Conservation (phyloP, 2,329 filamentous ascomycete species). For the Ceratocystis destructans region DNA sequence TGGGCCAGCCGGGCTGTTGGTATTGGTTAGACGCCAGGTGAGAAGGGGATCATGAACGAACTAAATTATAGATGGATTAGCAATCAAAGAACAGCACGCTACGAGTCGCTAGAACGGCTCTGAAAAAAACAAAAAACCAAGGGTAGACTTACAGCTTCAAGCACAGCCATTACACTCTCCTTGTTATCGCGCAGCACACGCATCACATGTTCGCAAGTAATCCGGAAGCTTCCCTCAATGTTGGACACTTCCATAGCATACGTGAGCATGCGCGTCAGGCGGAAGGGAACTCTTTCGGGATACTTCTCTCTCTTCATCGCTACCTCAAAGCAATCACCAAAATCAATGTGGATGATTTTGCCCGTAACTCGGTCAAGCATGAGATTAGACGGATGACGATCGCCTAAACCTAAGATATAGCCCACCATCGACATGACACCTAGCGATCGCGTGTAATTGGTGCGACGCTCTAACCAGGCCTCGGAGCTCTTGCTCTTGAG, state of each 20-base stretch:
- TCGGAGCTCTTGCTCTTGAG: slow-evolving; percentile 97
- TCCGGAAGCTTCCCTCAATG: slow-evolving; percentile 95
- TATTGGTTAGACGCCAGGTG: slow-evolving; percentile 75
- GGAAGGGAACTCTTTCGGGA: slow-evolving; percentile 92
- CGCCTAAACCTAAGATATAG: slow-evolving; percentile 91
- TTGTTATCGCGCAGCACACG: slow-evolving; percentile 91
- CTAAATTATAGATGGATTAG: slow-evolving; percentile 62
- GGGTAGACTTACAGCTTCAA: slow-evolving; percentile 69
- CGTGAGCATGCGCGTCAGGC: slow-evolving; percentile 94
- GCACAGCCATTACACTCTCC: slow-evolving; percentile 93
- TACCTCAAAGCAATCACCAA: slow-evolving; percentile 98
- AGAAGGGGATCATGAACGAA: slow-evolving; percentile 99
- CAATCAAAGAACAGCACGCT: not conserved
- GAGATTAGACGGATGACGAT: slow-evolving; percentile 93
- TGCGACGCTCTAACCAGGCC: slow-evolving; percentile 90
- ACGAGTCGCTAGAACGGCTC: not conserved
- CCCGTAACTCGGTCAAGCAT: slow-evolving; percentile 94
- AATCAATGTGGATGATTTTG: slow-evolving; percentile 97
- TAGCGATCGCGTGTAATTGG: slow-evolving; percentile 95
- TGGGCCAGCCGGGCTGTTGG: slow-evolving; percentile 48
- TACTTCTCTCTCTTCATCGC: slow-evolving; percentile 99
- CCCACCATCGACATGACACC: slow-evolving; percentile 99
- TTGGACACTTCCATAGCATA: slow-evolving; percentile 99
- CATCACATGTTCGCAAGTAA: slow-evolving; percentile 98
- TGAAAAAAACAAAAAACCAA: not conserved